Evolutionary conservation across 2,329 filamentous ascomycete genomes (phyloP).

Genomic region (Colletotrichum simmondsii): DNA sequence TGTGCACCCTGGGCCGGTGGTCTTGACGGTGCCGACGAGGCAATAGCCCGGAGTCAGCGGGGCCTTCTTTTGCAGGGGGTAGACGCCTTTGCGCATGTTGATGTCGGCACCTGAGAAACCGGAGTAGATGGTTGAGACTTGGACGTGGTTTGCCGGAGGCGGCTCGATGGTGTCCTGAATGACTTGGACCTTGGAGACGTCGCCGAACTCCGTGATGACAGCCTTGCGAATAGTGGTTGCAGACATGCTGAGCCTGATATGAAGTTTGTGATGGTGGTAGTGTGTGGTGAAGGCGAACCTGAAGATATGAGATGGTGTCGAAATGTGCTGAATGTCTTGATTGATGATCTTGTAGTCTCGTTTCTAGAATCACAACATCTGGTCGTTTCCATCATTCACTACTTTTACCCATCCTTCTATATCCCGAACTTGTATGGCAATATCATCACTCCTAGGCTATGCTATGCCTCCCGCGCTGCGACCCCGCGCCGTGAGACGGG

Average conservation of each 20-base stretch:
- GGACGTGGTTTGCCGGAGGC: slow-evolving; percentile 56
- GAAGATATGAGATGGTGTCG: background rate
- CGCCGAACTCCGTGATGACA: slow-evolving; percentile 54
- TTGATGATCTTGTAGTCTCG: background rate
- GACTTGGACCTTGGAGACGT: slow-evolving; percentile 48
- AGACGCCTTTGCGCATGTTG: slow-evolving; percentile 60
- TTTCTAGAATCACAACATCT: background rate
- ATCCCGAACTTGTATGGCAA: background rate
- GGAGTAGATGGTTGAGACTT: slow-evolving; percentile 57
- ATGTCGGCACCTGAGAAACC: slow-evolving; percentile 60
- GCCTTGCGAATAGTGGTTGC: slow-evolving; percentile 53
- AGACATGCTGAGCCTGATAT: background rate
- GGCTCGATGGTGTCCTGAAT: slow-evolving; percentile 47
- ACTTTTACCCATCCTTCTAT: background rate
- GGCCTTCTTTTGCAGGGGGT: slow-evolving; percentile 55
- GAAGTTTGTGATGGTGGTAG: background rate
- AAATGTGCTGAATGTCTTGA: background rate
- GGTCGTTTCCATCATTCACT: background rate
- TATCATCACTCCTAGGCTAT: background rate
- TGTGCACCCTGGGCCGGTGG: slow-evolving; percentile 47
- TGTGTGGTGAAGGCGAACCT: background rate
- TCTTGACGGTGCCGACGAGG: slow-evolving; percentile 54
- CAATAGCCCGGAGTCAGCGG: slow-evolving; percentile 62
- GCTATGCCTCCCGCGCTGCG: background rate
- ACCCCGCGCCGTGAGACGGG: background rate